phyloP scores from a whole-genome alignment of 148 eudicot genomes.

The Chenopodium berlandieri region DNA sequence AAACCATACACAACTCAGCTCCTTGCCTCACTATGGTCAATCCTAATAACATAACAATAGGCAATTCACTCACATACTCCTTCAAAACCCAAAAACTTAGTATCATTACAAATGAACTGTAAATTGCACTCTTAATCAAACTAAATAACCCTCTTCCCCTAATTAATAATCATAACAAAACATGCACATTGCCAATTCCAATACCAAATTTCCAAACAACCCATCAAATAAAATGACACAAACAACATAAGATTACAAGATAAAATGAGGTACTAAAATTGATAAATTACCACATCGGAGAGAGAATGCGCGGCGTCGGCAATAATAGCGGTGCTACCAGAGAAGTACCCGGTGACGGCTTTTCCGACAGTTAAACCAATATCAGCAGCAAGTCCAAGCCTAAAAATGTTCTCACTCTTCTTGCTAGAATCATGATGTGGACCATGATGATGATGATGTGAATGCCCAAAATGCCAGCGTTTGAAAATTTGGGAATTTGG shows the following conservation, averaged over 20 bases:
- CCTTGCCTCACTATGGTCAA: background rate
- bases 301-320: constrained; percentile 99
- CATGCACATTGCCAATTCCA: background rate
- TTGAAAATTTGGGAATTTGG: constrained; percentile 41
- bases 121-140: background rate
- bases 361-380: constrained; percentile 77
- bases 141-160: background rate
- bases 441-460: constrained; percentile 39
- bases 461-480: constrained; percentile 49
- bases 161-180: background rate
- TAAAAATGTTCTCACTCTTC: constrained; percentile 67
- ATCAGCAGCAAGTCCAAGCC: constrained; percentile 86
- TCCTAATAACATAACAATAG: background rate
- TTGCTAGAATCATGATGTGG: constrained; percentile 26
- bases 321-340: constrained; percentile 93
- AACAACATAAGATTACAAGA: background rate
- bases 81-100: background rate
- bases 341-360: constrained; percentile 72
- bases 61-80: background rate
- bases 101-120: background rate
- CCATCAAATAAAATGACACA: background rate
- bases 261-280: background rate
- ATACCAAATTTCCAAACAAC: constrained; percentile 4
- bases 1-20: background rate
- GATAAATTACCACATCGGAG: constrained; percentile 79